Conservation (phyloP, 1,284 basidiomycete genomes). For the Trametes pubescens region DNA sequence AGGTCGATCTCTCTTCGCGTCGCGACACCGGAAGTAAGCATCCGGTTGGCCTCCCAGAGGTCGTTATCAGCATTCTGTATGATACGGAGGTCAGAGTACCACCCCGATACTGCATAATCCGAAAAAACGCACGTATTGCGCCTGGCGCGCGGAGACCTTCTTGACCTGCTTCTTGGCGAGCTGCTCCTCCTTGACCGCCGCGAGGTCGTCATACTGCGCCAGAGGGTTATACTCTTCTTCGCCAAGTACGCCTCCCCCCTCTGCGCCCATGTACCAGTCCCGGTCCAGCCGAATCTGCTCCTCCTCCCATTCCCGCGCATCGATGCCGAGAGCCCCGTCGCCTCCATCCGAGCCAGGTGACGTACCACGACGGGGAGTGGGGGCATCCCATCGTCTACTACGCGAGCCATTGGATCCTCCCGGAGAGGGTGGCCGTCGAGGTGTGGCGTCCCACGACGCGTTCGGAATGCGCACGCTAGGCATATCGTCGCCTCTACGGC, state of each 20-base stretch:
- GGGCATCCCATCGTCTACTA: slow-evolving; percentile 83
- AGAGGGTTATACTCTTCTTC: slow-evolving; percentile 95
- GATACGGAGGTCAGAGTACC: slow-evolving; percentile 18
- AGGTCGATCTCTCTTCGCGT: slow-evolving; percentile 88
- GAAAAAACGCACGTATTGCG: slow-evolving; percentile 82
- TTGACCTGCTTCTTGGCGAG: slow-evolving; percentile 83
- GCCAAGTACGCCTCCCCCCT: slow-evolving; percentile 85
- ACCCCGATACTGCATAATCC: slow-evolving; percentile 7
- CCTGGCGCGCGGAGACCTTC: slow-evolving; percentile 90
- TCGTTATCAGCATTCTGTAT: slow-evolving; percentile 94
- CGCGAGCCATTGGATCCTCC: slow-evolving; percentile 64
- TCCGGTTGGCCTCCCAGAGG: slow-evolving; percentile 97
- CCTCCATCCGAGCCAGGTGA: slow-evolving; percentile 65
- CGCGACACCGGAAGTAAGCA: slow-evolving; percentile 94
- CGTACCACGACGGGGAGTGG: slow-evolving; percentile 78
- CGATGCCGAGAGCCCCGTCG: slow-evolving; percentile 63
- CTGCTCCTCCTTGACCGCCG: slow-evolving; percentile 76
- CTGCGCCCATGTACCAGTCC: slow-evolving; percentile 94
- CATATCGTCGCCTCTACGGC: slow-evolving; percentile 67
- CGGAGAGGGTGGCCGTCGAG: slow-evolving; percentile 53
- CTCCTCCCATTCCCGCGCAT: slow-evolving; percentile 92
- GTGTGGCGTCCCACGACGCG: slow-evolving; percentile 91
- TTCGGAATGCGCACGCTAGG: slow-evolving; percentile 90
- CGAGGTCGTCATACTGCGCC: slow-evolving; percentile 89
- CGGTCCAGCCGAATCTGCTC: slow-evolving; percentile 90